phyloP scores from a whole-genome alignment of 1,284 basidiomycete genomes.

The Papiliotrema terrestris region DNA sequence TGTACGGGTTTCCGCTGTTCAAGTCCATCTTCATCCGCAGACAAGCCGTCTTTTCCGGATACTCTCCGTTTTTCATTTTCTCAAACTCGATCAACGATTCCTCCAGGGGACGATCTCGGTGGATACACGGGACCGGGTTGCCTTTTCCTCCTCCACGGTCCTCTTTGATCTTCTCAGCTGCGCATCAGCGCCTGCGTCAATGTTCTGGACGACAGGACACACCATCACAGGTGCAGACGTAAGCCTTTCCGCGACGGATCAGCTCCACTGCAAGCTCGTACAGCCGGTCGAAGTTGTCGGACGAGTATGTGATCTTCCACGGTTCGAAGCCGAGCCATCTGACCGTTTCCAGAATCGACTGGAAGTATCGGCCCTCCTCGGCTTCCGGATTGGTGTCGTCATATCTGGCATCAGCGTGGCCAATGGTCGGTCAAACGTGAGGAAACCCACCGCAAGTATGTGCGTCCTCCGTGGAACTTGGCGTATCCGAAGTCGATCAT shows the following conservation, averaged over 20 bases:
- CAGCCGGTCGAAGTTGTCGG: conserved; percentile 89
- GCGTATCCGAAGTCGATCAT: conserved; percentile 98
- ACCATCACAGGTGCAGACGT: conserved; percentile 95
- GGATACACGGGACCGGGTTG: conserved; percentile 79
- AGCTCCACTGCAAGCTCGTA: conserved; percentile 89
- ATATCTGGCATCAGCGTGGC: conserved; percentile 52
- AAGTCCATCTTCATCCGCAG: conserved; percentile 98
- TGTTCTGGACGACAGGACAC: conserved; percentile 33
- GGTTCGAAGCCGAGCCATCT: conserved; percentile 98
- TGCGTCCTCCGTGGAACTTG: conserved; percentile 81
- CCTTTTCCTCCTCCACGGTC: conserved; percentile 79
- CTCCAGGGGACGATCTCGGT: conserved; percentile 74
- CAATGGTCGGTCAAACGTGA: background rate
- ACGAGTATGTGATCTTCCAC: conserved; percentile 98
- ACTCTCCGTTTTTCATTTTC: conserved; percentile 88
- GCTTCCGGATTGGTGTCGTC: conserved; percentile 99
- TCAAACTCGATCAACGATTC: conserved; percentile 88
- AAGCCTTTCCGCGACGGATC: conserved; percentile 86
- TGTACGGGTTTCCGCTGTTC: conserved; percentile 90
- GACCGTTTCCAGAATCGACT: conserved; percentile 91
- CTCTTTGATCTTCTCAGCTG: conserved; percentile 85
- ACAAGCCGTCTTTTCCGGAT: conserved; percentile 84
- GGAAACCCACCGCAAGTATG: conserved; percentile 66
- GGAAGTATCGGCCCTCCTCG: conserved; percentile 93
- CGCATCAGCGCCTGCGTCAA: conserved; percentile 2